phyloP scores from a whole-genome alignment of 495 filamentous ascomycete genomes.

The Daldinia childiae region DNA sequence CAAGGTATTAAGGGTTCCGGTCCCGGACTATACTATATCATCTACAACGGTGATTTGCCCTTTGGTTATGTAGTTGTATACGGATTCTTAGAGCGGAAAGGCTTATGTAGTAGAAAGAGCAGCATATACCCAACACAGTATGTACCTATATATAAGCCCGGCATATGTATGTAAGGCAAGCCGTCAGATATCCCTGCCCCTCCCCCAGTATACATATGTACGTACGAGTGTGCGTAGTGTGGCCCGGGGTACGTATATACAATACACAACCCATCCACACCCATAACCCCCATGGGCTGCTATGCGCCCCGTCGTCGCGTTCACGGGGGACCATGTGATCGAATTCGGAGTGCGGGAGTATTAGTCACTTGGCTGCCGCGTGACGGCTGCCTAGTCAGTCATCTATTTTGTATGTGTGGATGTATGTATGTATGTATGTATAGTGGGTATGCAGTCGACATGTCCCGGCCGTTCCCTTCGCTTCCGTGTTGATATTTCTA shows the following conservation, averaged over 20 bases:
- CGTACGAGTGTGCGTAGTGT: conserved; percentile 11
- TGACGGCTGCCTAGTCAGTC: conserved; percentile 24
- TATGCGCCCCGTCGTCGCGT: conserved; percentile 38
- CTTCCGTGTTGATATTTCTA: neutral
- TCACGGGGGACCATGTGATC: conserved; percentile 38
- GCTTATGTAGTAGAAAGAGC: neutral
- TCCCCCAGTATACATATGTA: conserved; percentile 1
- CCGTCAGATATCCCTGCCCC: neutral
- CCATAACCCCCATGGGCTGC: conserved; percentile 11
- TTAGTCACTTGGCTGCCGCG: conserved; percentile 36
- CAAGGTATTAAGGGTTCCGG: neutral
- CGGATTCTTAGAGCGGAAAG: neutral
- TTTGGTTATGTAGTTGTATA: neutral
- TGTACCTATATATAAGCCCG: neutral
- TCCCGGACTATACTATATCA: neutral
- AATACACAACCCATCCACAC: conserved; percentile 18
- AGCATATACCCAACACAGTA: conserved; percentile 1
- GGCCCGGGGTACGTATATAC: conserved; percentile 24
- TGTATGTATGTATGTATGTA: neutral
- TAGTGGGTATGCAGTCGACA: neutral
- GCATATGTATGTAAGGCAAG: conserved; percentile 1
- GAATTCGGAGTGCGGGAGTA: conserved; percentile 25
- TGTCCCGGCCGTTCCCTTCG: neutral
- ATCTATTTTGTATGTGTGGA: conserved; percentile 9
- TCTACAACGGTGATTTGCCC: neutral